Conservation (phyloP, 2,329 filamentous ascomycete genomes). For the Lasiodiplodia theobromae region DNA sequence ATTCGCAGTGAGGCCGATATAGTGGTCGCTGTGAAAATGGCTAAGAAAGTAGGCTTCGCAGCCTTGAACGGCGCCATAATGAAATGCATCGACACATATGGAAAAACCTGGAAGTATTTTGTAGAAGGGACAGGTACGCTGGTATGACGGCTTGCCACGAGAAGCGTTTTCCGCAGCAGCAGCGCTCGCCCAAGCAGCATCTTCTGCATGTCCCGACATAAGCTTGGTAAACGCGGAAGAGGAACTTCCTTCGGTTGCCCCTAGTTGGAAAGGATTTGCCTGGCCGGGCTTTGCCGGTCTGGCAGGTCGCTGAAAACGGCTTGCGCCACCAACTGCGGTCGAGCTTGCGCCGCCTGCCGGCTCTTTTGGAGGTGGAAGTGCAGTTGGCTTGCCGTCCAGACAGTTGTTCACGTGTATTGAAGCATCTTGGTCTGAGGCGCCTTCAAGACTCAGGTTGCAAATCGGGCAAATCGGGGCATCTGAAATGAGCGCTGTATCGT, state of each 20-base stretch:
- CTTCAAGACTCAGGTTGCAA: slow-evolving; percentile 70
- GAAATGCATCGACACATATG: slow-evolving; percentile 94
- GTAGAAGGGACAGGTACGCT: slow-evolving; percentile 95
- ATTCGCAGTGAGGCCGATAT: slow-evolving; percentile 84
- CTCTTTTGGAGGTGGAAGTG: slow-evolving; percentile 52
- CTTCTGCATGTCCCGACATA: slow-evolving; percentile 91
- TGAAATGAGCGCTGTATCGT: slow-evolving; percentile 16
- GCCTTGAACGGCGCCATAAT: slow-evolving; percentile 90
- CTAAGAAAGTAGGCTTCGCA: slow-evolving; percentile 96
- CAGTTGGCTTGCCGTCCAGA: slow-evolving; percentile 79
- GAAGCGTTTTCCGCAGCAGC: slow-evolving; percentile 80
- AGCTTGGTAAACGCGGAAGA: slow-evolving; percentile 89
- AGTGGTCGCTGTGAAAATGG: slow-evolving; percentile 98
- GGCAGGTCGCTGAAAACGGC: slow-evolving; percentile 70
- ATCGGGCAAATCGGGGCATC: slow-evolving; percentile 71
- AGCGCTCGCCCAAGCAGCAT: slow-evolving; percentile 86
- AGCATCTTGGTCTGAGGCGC: slow-evolving; percentile 66
- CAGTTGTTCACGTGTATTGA: slow-evolving; percentile 91
- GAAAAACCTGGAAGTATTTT: slow-evolving; percentile 94
- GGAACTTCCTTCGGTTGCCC: slow-evolving; percentile 58
- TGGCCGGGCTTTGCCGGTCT: slow-evolving; percentile 78
- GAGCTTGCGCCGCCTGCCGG: slow-evolving; percentile 21
- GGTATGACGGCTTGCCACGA: slow-evolving; percentile 83
- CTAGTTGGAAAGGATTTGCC: slow-evolving; percentile 74
- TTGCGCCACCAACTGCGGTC: slow-evolving; percentile 43